These are phyloP conservation scores for Chrysochromulina tobinii DNA, from an alignment of 78 protist genomes.

Conservation along the genomic window DNA sequence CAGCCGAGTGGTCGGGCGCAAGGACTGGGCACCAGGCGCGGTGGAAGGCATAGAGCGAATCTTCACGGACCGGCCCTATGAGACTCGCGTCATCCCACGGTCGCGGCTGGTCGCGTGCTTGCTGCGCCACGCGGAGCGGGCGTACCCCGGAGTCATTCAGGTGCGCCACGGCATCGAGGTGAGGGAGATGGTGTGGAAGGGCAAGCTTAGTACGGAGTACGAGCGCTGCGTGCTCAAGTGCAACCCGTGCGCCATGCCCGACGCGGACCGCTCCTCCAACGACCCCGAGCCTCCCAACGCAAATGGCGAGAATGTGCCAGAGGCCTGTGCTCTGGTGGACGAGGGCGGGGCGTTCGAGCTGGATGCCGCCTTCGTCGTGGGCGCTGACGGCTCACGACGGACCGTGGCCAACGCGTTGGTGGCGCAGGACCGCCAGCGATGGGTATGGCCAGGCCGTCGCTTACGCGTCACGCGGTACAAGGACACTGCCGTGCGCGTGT, in stretches of 20 bases:
- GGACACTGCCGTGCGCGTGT: conserved; percentile 15
- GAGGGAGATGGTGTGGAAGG: no score
- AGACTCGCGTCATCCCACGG: conserved; percentile 14
- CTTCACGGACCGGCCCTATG: neutral
- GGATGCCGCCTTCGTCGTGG: neutral
- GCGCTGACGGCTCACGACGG: conserved; percentile 9
- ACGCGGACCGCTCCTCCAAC: no score
- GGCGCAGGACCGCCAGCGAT: neutral
- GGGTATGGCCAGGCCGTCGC: neutral
- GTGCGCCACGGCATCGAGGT: no score
- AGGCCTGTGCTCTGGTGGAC: no score
- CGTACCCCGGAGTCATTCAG: no score
- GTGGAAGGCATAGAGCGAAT: conserved; percentile 3
- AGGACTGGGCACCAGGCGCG: conserved; percentile 45
- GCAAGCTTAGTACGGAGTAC: no score
- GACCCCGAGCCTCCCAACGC: no score
- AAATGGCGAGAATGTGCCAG: no score
- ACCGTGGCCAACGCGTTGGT: neutral
- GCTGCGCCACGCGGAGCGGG: no score
- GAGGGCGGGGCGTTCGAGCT: neutral
- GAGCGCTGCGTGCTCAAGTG: no score
- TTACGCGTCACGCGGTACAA: neutral
- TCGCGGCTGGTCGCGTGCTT: conserved; percentile 23
- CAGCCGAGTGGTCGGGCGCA: conserved; percentile 3
- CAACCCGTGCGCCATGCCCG: no score